Evolutionary conservation across 257 asterid species (phyloP).

Genomic region (Linaria vulgaris): DNA sequence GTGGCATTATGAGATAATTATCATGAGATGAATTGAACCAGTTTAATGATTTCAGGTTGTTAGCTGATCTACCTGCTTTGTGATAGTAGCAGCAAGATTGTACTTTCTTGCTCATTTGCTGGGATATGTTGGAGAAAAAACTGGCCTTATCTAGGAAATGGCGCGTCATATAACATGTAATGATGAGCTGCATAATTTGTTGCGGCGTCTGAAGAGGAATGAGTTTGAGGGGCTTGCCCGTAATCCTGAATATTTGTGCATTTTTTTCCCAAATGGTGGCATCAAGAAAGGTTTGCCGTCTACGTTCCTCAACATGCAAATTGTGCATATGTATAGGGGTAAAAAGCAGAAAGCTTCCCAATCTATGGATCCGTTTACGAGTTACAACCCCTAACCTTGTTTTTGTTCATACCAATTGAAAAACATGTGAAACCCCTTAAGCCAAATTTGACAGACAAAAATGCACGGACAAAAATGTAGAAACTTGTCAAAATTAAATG

Average conservation of each 20-base stretch:
- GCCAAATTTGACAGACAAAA: too few species aligned
- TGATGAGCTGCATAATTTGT: not conserved
- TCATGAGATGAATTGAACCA: conserved; percentile 4
- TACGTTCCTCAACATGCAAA: not conserved
- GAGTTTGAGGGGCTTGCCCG: not conserved
- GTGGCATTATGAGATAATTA: conserved; percentile 5
- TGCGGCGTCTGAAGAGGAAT: conserved; percentile 8
- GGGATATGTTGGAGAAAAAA: conserved; percentile 1
- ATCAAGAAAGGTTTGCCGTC: not conserved
- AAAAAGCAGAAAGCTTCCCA: too few species aligned
- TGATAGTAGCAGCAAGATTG: conserved; percentile 19
- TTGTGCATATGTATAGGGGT: too few species aligned
- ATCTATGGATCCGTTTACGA: too few species aligned
- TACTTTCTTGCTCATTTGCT: conserved; percentile 9
- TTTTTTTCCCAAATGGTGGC: too few species aligned
- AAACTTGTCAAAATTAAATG: too few species aligned
- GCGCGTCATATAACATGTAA: not conserved
- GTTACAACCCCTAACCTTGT: too few species aligned
- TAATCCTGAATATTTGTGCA: too few species aligned
- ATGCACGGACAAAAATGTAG: too few species aligned
- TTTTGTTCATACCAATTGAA: too few species aligned
- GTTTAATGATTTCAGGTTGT: conserved; percentile 36
- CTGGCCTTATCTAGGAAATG: not conserved
- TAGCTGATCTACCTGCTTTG: conserved; percentile 33
- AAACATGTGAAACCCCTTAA: too few species aligned